Evolutionary conservation across 257 asterid genomes (phyloP).

Genomic region (Salvia rosmarinus): DNA sequence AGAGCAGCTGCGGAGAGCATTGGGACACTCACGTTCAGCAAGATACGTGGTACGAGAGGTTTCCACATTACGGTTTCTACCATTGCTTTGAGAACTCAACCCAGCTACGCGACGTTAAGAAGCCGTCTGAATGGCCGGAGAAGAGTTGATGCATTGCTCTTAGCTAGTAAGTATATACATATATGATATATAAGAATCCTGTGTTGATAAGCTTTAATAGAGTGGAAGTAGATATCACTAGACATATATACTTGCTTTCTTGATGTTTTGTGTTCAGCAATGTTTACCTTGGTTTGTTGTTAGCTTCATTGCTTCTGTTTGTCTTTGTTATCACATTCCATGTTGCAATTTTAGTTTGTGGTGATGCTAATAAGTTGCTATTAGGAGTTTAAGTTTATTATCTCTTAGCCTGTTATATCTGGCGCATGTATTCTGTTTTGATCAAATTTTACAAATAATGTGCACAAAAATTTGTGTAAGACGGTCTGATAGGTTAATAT

Average conservation of each 20-base stretch:
- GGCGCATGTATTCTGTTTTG: too few relatives aligned
- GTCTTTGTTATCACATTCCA: neutral
- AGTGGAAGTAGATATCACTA: neutral
- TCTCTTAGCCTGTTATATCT: too few relatives aligned
- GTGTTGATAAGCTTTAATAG: neutral
- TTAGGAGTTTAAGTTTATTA: neutral
- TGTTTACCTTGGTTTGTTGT: constrained; percentile 6
- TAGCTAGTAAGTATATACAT: constrained; percentile 6
- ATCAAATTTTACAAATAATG: too few relatives aligned
- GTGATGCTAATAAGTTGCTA: neutral
- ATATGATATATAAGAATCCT: neutral
- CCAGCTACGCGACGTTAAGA: constrained; percentile 68
- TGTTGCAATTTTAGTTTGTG: neutral
- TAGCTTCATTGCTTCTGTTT: neutral
- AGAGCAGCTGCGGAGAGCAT: constrained; percentile 96
- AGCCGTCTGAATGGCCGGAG: constrained; percentile 73
- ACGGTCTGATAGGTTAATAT: too few relatives aligned
- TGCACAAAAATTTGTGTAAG: too few relatives aligned
- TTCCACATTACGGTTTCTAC: constrained; percentile 86
- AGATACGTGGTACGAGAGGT: constrained; percentile 92
- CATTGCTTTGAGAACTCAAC: constrained; percentile 92
- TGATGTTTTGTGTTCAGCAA: constrained; percentile 13
- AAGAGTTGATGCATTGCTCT: neutral
- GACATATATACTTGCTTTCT: constrained; percentile 1
- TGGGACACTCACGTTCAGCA: constrained; percentile 83